Evolutionary conservation across 805 yeast genomes (phyloP), one percentile per base, ranked within the genome.

Genomic region (Nematodospora valgi): DNA sequence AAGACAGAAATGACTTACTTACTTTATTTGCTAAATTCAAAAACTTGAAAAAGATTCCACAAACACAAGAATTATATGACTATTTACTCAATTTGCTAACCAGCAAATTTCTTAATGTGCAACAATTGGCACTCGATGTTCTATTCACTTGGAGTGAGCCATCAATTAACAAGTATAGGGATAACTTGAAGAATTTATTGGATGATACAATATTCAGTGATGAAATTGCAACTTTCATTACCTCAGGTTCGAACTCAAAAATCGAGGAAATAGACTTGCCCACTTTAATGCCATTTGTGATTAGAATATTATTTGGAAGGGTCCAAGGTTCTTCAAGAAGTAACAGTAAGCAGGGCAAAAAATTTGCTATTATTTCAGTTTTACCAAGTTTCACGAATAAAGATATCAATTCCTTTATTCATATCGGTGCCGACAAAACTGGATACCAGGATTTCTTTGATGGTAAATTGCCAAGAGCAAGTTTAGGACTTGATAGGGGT

Each of bases 171-270:
- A 83, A 81, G 52, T 91, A 87, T 52, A 68, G 72, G 38, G 95
- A 83, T 41, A 81, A 82, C 46, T 62, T 93, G 47, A 72, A 62
- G 30, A 88, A 82, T 43, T 58, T 93, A 39, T 63, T 91, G 12
- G 96, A 91, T 54, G 95, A 87, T 41, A 75, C 85, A 2, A 64
- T 82, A 12, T 89, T 87, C 64, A 76, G 87, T 39, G 98, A 93
- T 58, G 97, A 89, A 58, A 63, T 89, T 20, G 67, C 84, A 14
- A 74, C 71, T 12, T 71, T 93, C 25, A 60, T 86, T 13, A 34
- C 32, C 25, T 68, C 67, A 24, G 64, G 71, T 14, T 20, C 30
- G 9, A 10, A 23, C 6, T 72, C 78, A 6, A 67, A 61, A 3
- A 68, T 88, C 35, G 86, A 83, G 43, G 69, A 65, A 6, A 66